Evolutionary conservation across 371 early-diverging fungal genomes (phyloP).

Genomic region (Smittium mucronatum): DNA sequence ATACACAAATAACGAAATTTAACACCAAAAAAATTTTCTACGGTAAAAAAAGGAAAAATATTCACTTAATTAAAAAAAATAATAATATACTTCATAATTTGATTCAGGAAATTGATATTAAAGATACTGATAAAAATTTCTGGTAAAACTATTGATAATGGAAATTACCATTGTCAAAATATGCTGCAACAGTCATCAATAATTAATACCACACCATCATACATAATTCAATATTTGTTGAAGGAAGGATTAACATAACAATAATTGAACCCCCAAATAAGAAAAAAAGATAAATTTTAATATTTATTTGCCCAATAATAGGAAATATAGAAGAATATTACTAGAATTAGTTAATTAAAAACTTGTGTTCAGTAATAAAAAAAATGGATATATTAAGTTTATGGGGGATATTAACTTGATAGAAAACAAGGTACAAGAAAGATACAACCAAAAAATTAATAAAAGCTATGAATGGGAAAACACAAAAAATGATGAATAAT

Average conservation of each 20-base stretch:
- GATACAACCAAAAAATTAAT: neutral
- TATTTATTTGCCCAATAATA: constrained; percentile 2
- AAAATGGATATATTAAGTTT: neutral
- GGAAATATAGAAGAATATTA: neutral
- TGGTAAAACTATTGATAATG: neutral
- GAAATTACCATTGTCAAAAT: neutral
- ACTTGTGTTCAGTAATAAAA: neutral
- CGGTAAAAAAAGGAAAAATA: neutral
- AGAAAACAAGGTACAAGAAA: constrained; percentile 7
- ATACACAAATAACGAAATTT: neutral
- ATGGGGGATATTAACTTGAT: constrained; percentile 5
- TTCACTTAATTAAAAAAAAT: neutral
- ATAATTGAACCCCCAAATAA: neutral
- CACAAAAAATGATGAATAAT: neutral
- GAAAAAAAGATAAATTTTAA: neutral
- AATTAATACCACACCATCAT: neutral
- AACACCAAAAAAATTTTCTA: neutral
- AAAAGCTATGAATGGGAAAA: neutral
- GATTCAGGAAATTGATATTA: constrained; percentile 7
- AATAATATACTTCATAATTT: constrained; percentile 6
- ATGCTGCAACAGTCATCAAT: constrained; percentile 3
- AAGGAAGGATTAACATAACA: neutral
- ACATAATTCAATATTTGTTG: neutral
- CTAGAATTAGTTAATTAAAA: neutral
- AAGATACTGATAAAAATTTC: constrained; percentile 3